Evolutionary conservation across 305 asterid genomes (phyloP), one percentile per base, ranked within the genome.

Genomic region (Fraxinus paxiana): DNA sequence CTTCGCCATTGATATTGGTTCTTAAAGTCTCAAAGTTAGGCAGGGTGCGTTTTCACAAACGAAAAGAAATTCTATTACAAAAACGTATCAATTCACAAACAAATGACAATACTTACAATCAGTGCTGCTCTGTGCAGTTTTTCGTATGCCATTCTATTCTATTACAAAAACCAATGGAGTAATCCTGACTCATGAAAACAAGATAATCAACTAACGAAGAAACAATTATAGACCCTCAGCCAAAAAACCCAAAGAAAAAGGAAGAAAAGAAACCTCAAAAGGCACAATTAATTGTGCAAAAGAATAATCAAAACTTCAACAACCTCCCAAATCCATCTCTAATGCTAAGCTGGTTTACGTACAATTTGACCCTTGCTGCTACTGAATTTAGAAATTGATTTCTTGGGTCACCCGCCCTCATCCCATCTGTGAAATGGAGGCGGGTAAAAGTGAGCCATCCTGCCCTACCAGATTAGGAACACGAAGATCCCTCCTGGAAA

Each of bases 271-370:
- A 84, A 85, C 81, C 86, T 78, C 84, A 63, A 88, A 82, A 75
- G 26, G 89, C 92, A 88, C 93, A 87, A 85, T 46, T 13, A 69
- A 67, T 81, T 79, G 94, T 88, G 89, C 92, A 84, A 89, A 94
- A 90, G 91, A 92, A 92, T 90, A 87, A 69, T 77, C 88, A 90
- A 90, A 89, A 86, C 85, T 84, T 82, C 78, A 85, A 83, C 80
- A 33, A 85, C 83, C 87, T 83, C 88, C 89, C 77, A 79, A 76
- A 71, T 30, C 84, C 85, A 83, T 85, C 84, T 72, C 89, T 83
- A 84, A 83, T 43, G 85, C 89, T 84, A 84, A 83, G 82, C 87
- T 75, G 79, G 82, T 38, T 69, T 71, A 79, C 80, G 78, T 83
- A 84, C 87, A 76, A 75, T 73, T 85, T 83, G 84, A 82, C 82